Evolutionary conservation across 306 rosid species (phyloP), one percentile per base, ranked within the genome.

Genomic region (Purshia tridentata): DNA sequence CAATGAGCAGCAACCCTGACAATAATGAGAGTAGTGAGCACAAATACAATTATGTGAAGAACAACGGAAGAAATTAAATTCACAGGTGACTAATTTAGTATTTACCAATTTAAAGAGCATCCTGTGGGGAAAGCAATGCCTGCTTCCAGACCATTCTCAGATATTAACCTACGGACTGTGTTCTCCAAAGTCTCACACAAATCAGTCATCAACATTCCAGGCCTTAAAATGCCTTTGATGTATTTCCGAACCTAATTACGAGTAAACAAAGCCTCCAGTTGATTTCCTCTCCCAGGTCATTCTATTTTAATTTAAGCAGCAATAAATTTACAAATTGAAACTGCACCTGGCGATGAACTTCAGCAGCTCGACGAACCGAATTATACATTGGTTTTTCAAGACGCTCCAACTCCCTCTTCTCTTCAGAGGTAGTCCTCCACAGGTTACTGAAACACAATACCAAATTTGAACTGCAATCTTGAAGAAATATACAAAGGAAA

Each of bases 81-180:
- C 49, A 70, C 16, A 16, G 58, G 70, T 64, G 65, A 18, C 11
- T 57, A 47, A 50, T 56, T 39, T 51, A 46, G 58, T 65, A 67
- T 65, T 47, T 80, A 94, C 98, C 98, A 89, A 82, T 94, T 94
- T 77, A 94, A 78, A 63, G 98, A 94, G 88, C 98, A 94, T 78
- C 98, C 98, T 40, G 97, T 91, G 57, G 98, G 98, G 83, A 94
- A 94, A 53, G 98, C 98, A 81, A 94, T 94, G 86, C 98, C 98
- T 11, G 98, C 97, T 85, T 94, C 92, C 75, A 94, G 78, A 52
- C 98, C 97, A 76, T 91, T 88, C 84, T 91, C 98, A 0, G 97
- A 82, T 80, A 91, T 94, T 65, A 94, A 90, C 86, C 81, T 91
- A 40, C 96, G 87, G 49, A 94, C 96, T 22, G 97, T 86, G 80